Evolutionary conservation across 2,329 filamentous ascomycete genomes (phyloP).

Genomic region (Tolypocladium pustulatum): DNA sequence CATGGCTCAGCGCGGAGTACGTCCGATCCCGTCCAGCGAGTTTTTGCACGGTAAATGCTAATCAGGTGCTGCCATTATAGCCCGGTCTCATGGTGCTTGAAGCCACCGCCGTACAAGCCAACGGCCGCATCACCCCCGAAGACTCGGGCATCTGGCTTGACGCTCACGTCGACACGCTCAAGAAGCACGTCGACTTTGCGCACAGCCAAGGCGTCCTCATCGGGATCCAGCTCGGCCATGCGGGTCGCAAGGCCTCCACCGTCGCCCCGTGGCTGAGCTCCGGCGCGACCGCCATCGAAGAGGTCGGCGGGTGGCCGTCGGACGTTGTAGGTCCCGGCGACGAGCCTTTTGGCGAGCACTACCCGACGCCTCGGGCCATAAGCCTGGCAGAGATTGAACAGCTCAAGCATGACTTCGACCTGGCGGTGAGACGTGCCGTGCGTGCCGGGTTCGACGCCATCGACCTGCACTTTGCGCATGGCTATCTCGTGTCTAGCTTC

Average conservation of each 20-base stretch:
- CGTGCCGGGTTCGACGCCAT: constrained; percentile 58
- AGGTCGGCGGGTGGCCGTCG: constrained; percentile 40
- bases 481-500: constrained; percentile 65
- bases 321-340: constrained; percentile 36
- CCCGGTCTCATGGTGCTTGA: constrained; percentile 58
- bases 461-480: constrained; percentile 69
- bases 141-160: constrained; percentile 62
- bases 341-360: constrained; percentile 45
- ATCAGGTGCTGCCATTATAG: constrained; percentile 2
- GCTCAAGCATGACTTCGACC: constrained; percentile 50
- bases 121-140: constrained; percentile 64
- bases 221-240: constrained; percentile 65
- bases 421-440: constrained; percentile 43
- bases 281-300: constrained; percentile 36
- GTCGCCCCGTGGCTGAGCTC: constrained; percentile 55
- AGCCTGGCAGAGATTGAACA: constrained; percentile 53
- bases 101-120: constrained; percentile 54
- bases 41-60: background rate
- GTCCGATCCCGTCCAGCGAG: background rate
- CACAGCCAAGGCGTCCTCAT: constrained; percentile 49
- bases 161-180: constrained; percentile 51
- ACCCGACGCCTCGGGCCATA: constrained; percentile 53
- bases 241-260: constrained; percentile 52
- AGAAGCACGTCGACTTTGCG: constrained; percentile 49
- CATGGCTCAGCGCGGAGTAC: constrained; percentile 55